phyloP scores from a whole-genome alignment of 2,329 filamentous ascomycete genomes.

The Elsinoe australis region DNA sequence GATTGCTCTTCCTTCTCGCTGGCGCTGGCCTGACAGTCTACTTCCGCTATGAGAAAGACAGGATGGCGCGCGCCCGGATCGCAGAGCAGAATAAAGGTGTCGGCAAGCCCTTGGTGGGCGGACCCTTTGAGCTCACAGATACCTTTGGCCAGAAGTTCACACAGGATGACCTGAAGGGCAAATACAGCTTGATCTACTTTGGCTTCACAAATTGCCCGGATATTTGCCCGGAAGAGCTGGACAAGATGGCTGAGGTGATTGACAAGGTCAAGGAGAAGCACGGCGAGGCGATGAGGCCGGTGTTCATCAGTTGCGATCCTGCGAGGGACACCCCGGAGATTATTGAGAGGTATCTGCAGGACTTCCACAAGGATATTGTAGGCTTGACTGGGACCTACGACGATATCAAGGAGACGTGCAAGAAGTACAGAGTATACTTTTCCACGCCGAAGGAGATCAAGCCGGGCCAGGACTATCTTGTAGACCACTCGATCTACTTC shows the following conservation, averaged over 20 bases:
- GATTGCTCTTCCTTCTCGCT: conserved; percentile 72
- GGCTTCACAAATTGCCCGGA: conserved; percentile 98
- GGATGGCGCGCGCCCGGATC: conserved; percentile 80
- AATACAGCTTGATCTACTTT: conserved; percentile 87
- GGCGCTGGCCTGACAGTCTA: conserved; percentile 76
- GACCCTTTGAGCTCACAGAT: conserved; percentile 73
- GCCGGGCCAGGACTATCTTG: conserved; percentile 90
- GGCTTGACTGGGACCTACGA: conserved; percentile 92
- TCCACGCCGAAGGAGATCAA: conserved; percentile 82
- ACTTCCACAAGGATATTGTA: conserved; percentile 82
- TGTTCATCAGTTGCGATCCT: conserved; percentile 95
- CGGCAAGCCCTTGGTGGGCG: conserved; percentile 86
- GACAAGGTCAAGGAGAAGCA: conserved; percentile 53
- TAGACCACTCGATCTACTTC: conserved; percentile 99
- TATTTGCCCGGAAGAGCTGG: conserved; percentile 96
- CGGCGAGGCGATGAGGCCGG: conserved; percentile 55
- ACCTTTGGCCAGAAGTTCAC: conserved; percentile 72
- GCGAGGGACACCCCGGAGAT: conserved; percentile 81
- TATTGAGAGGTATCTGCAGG: conserved; percentile 73
- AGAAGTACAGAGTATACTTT: conserved; percentile 94
- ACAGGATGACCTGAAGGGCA: conserved; percentile 74
- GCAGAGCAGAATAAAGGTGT: conserved; percentile 90
- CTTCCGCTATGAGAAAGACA: conserved; percentile 86
- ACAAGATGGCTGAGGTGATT: conserved; percentile 97
- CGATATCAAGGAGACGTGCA: conserved; percentile 88